A percentile compares a stretch with the other conserved stretches of the same genome.
Evolutionary conservation across 2,329 filamentous ascomycete species (phyloP).

Genomic region (Fusarium sp.): DNA sequence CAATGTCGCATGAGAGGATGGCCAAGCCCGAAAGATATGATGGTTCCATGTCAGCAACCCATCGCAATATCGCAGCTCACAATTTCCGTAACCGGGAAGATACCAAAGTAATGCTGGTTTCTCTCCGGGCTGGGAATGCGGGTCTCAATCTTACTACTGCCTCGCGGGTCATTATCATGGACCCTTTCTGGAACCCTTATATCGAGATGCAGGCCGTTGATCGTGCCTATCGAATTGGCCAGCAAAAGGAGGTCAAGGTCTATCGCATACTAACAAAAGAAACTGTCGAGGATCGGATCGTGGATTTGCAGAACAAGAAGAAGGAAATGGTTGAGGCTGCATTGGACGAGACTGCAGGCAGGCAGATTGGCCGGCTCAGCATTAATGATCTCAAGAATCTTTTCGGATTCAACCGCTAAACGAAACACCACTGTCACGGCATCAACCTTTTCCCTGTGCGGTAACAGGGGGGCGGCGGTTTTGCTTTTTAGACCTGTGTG

Average conservation of each 20-base stretch:
- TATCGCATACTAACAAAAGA: slow-evolving; percentile 82
- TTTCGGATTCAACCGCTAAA: slow-evolving; percentile 58
- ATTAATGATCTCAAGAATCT: slow-evolving; percentile 77
- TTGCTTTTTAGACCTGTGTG: slow-evolving; percentile 13
- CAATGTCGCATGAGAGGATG: slow-evolving; percentile 72
- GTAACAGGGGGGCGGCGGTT: not conserved
- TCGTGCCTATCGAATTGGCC: slow-evolving; percentile 89
- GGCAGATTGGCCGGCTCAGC: slow-evolving; percentile 75
- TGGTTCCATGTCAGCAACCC: slow-evolving; percentile 78
- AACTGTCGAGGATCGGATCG: slow-evolving; percentile 90
- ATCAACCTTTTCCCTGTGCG: not conserved
- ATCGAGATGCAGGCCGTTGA: slow-evolving; percentile 94
- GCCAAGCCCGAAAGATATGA: slow-evolving; percentile 80
- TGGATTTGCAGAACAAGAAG: slow-evolving; percentile 83
- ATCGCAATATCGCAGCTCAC: slow-evolving; percentile 77
- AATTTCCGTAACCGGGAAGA: slow-evolving; percentile 74
- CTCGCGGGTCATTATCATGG: slow-evolving; percentile 88
- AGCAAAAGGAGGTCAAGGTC: slow-evolving; percentile 78
- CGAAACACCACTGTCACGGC: not conserved
- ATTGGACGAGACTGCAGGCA: slow-evolving; percentile 79
- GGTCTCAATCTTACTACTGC: slow-evolving; percentile 88
- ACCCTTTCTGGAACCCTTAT: slow-evolving; percentile 95
- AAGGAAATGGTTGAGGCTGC: slow-evolving; percentile 81
- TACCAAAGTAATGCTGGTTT: slow-evolving; percentile 83
- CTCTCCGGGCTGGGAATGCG: slow-evolving; percentile 83